Conservation (phyloP, 441 rosid genomes). For the Pelargonium cotyledonis region DNA sequence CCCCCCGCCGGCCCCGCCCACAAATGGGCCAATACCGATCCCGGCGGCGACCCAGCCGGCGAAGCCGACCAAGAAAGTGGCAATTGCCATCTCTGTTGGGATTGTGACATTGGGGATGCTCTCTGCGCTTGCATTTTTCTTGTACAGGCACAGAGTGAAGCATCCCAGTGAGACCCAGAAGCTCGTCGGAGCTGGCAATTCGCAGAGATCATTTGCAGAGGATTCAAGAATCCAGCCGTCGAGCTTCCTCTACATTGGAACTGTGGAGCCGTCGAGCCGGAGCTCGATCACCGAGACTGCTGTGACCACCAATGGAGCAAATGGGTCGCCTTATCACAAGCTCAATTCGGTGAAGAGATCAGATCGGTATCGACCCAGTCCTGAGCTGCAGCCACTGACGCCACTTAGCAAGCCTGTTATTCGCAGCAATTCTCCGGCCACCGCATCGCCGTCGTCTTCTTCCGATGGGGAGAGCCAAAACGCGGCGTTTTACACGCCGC, state of each 20-base stretch:
- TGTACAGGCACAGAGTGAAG: slow-evolving; percentile 66
- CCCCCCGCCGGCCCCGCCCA: slow-evolving; percentile 33
- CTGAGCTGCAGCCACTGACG: slow-evolving; percentile 88
- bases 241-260: slow-evolving; percentile 78
- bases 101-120: slow-evolving; percentile 92
- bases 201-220: slow-evolving; percentile 40
- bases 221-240: slow-evolving; percentile 59
- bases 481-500: slow-evolving; percentile 67
- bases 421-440: slow-evolving; percentile 32
- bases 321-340: slow-evolving; percentile 68
- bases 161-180: slow-evolving; percentile 59
- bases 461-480: slow-evolving; percentile 60
- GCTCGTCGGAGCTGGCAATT: slow-evolving; percentile 48
- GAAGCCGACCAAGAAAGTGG: slow-evolving; percentile 73
- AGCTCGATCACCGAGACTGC: slow-evolving; percentile 33
- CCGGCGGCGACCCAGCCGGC: slow-evolving; percentile 60
- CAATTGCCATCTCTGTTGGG: slow-evolving; percentile 80
- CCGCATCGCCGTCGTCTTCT: slow-evolving; percentile 31
- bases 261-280: slow-evolving; percentile 57
- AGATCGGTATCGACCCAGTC: slow-evolving; percentile 86
- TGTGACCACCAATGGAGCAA: slow-evolving; percentile 28
- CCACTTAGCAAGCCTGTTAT: slow-evolving; percentile 46
- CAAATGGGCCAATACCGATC: slow-evolving; percentile 58
- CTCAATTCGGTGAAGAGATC: slow-evolving; percentile 61
- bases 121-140: slow-evolving; percentile 77